Evolutionary conservation across 2,329 filamentous ascomycete genomes (phyloP), one percentile per base, ranked within the genome.

Genomic region (Cladosporium sp.): DNA sequence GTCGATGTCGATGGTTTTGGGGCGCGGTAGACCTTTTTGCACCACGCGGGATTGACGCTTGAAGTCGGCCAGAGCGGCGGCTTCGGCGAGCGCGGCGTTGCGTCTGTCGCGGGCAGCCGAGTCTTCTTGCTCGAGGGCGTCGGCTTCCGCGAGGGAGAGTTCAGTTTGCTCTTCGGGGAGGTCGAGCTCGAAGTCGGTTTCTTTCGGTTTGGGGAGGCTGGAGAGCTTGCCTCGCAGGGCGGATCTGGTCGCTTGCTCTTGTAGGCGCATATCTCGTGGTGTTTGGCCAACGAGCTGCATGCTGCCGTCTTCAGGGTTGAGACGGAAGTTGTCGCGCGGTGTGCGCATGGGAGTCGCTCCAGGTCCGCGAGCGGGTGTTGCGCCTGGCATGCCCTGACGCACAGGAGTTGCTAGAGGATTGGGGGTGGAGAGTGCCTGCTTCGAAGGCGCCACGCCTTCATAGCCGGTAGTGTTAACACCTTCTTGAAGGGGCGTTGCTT

Each of bases 351-450:
- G 90, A 0, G 92, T 96, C 53, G 89, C 85, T 15, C 88, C 89
- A 43, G 84, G 80, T 4, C 81, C 80, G 27, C 70, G 69, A 62
- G 79, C 70, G 4, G 82, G 81, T 20, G 88, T 95, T 11, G 85
- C 83, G 20, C 82, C 85, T 22, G 82, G 74, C 19, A 82, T 86
- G 54, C 79, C 80, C 54, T 83, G 76, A 48, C 88, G 80, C 57
- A 95, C 79, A 1, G 93, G 93, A 0, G 93, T 99, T 1, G 93
- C 91, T 75, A 99, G 79, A 0, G 93, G 93, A 65, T 99, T 99
- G 0, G 93, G 93, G 0, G 93, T 99, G n/a, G 90, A 80, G 50
- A 92, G 81, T 29, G 84, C 78, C 55, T 96, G 87, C 62, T 84
- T 86, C 51, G 88, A 82, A 32, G 92, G 90, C 1, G 89, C 82